Evolutionary conservation across 2,329 filamentous ascomycete genomes (phyloP), one percentile per base, ranked within the genome.

Genomic region (Ophiostoma triangulosporum): DNA sequence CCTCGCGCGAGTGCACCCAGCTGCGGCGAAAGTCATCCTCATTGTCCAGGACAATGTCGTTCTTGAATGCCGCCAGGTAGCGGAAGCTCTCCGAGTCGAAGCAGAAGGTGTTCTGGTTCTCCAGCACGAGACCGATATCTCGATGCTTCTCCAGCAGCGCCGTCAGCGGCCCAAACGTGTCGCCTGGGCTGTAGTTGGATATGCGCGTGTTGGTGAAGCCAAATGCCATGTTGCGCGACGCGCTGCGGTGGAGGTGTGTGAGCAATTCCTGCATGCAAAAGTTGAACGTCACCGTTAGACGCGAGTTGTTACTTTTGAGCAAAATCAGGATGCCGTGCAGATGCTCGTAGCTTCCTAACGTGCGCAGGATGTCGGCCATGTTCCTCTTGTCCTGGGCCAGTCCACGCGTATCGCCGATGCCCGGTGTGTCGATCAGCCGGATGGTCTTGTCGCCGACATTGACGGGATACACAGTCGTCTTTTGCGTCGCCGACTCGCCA

Each of bases 81-180:
- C 69, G 67, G 55, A 72, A 72, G 33, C 66, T 67, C 58, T 72
- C 69, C 1, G 69, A 71, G 55, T 73, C 70, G 46, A 72, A 72
- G 56, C 68, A 72, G 54, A 68, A 73, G 1, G 61, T 63, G 3
- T 63, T 66, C 5, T 62, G 33, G n/a, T 58, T 57, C n/a, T 58
- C 58, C 2, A 70, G 60, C 0, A 52, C 54, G 4, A 69, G 51
- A 1, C 62, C 60, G n/a, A 68, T 54, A 15, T 65, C 61, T 3
- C 54, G 50, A 57, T 68, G 62, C 22, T 65, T 57, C 0, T 33
- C 48, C 7, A 70, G 57, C 0, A 70, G 57, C 1, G 52, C 46
- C 24, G 65, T 55, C 0, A 71, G 62, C 1, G 68, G 66, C 1
- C 58, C 58, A 54, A 65, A 69, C 0, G 68, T 67, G 56, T 70